phyloP scores from a whole-genome alignment of 768 basidiomycete genomes.

The Phlebiopsis flavidoalba region DNA sequence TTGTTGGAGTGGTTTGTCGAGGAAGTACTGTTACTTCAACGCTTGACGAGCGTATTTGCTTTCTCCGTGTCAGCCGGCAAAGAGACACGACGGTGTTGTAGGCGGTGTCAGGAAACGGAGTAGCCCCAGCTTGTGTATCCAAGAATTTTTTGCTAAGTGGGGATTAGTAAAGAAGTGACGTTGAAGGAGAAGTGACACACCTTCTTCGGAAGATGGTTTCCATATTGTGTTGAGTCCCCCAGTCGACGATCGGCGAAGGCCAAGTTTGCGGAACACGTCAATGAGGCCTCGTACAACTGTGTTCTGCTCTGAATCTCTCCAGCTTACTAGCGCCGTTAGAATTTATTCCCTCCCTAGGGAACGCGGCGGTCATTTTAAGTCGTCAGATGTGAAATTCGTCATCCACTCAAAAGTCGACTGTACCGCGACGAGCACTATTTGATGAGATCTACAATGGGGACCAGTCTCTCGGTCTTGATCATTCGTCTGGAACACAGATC shows the following conservation, averaged over 20 bases:
- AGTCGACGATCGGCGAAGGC: slow-evolving; percentile 83
- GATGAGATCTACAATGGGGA: slow-evolving; percentile 75
- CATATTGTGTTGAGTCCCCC: slow-evolving; percentile 79
- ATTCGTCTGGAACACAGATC: slow-evolving; percentile 47
- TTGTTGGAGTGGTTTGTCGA: slow-evolving; percentile 63
- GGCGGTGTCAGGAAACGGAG: slow-evolving; percentile 61
- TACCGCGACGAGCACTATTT: slow-evolving; percentile 86
- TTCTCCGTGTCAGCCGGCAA: slow-evolving; percentile 55
- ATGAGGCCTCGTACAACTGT: slow-evolving; percentile 85
- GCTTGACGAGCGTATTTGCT: slow-evolving; percentile 51
- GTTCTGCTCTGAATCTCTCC: slow-evolving; percentile 53
- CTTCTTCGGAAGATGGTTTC: slow-evolving; percentile 82
- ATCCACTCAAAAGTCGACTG: slow-evolving; percentile 52
- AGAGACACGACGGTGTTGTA: slow-evolving; percentile 62
- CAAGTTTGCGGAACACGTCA: slow-evolving; percentile 63
- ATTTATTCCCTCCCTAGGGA: slow-evolving; percentile 48
- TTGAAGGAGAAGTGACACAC: slow-evolving; percentile 31
- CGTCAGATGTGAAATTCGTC: slow-evolving; percentile 55
- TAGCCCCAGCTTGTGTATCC: slow-evolving; percentile 67
- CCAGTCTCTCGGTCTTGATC: slow-evolving; percentile 90
- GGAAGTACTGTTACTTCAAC: slow-evolving; percentile 76
- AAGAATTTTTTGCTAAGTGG: slow-evolving; percentile 68
- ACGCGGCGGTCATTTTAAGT: slow-evolving; percentile 65
- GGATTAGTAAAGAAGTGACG: background rate
- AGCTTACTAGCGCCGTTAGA: slow-evolving; percentile 7